Percentiles rank a stretch among this genome's conserved stretches.
Conservation (phyloP, 495 filamentous ascomycete genomes). For the Jackrogersella multiformis region DNA sequence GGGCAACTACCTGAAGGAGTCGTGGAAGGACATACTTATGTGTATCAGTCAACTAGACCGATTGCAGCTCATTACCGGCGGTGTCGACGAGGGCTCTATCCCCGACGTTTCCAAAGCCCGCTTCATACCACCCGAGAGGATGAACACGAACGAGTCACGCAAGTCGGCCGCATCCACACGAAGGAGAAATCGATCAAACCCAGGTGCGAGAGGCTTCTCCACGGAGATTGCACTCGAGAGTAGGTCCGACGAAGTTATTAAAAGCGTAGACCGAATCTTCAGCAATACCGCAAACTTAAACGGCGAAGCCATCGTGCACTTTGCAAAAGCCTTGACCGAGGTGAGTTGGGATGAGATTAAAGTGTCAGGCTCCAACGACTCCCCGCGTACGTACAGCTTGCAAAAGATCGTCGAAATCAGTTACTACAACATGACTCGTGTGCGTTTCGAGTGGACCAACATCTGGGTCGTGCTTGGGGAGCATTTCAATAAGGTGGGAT, state of each 20-base stretch:
- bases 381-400: slow-evolving; percentile 92
- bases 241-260: slow-evolving; percentile 89
- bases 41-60: slow-evolving; percentile 97
- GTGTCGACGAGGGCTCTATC: slow-evolving; percentile 89
- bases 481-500: slow-evolving; percentile 97
- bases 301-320: slow-evolving; percentile 96
- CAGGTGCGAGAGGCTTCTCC: slow-evolving; percentile 73
- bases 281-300: slow-evolving; percentile 93
- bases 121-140: slow-evolving; percentile 65
- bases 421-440: slow-evolving; percentile 99
- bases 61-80: slow-evolving; percentile 91
- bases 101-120: slow-evolving; percentile 91
- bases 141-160: slow-evolving; percentile 62
- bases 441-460: slow-evolving; percentile 96
- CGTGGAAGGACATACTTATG: slow-evolving; percentile 94
- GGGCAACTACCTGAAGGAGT: slow-evolving; percentile 85
- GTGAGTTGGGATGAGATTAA: slow-evolving; percentile 99
- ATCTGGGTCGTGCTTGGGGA: slow-evolving; percentile 96
- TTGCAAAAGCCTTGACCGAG: slow-evolving; percentile 90
- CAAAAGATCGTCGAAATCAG: slow-evolving; percentile 99
- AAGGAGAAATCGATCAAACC: slow-evolving; percentile 72
- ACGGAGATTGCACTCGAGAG: slow-evolving; percentile 90
- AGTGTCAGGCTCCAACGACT: slow-evolving; percentile 92
- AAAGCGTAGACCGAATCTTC: slow-evolving; percentile 93
- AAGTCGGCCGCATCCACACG: slow-evolving; percentile 72